Conservation (phyloP, 257 asterid species). For the Plantago major region DNA sequence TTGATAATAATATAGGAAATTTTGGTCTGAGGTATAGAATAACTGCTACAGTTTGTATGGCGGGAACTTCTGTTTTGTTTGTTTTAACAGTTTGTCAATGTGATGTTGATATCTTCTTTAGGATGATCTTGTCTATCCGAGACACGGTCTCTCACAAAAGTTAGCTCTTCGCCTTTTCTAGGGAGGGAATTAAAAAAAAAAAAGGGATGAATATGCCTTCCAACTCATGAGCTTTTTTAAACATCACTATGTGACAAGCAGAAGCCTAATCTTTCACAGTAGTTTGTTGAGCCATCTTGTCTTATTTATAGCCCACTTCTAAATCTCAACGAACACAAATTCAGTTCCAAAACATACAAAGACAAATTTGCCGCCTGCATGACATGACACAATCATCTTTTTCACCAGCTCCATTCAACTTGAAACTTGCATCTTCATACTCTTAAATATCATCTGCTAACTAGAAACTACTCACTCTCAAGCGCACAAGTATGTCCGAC, state of each 20-base stretch:
- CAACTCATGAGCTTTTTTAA: neutral
- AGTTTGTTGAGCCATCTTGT: neutral
- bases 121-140: no score
- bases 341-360: neutral
- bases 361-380: constrained; percentile 20
- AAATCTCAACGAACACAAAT: neutral
- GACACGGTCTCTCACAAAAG: no score
- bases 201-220: neutral
- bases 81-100: no score
- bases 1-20: no score
- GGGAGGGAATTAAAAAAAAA: no score
- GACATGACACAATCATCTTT: neutral
- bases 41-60: no score
- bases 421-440: neutral
- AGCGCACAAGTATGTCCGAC: constrained; percentile 8
- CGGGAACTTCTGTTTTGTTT: no score
- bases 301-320: neutral
- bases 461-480: neutral
- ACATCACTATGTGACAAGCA: constrained; percentile 13
- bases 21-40: no score
- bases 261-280: neutral
- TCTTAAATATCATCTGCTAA: neutral
- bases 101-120: no score
- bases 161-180: no score
- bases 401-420: constrained; percentile 1